Conservation (phyloP, 202 grass and related monocot genomes). For the Zizania palustris region DNA sequence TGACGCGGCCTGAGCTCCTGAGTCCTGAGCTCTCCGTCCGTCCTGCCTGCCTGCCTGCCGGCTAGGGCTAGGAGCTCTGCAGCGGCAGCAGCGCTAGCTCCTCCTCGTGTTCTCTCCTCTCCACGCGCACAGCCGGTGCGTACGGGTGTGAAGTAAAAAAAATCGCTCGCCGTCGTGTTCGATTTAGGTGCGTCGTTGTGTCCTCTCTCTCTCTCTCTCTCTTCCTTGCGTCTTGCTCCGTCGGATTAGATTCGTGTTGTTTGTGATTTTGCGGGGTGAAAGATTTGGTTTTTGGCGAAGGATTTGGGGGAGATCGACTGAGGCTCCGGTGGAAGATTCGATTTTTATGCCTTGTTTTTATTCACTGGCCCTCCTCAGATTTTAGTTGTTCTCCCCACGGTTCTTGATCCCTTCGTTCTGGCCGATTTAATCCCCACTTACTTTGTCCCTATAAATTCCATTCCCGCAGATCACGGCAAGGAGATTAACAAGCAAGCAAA, state of each 20-base stretch:
- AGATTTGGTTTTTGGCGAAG: constrained; percentile 17
- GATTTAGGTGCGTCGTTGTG: constrained; percentile 28
- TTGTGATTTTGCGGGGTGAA: background rate
- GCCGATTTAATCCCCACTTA: constrained; percentile 29
- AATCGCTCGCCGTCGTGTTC: background rate
- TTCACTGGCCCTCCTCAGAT: constrained; percentile 25
- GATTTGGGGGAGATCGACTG: constrained; percentile 37
- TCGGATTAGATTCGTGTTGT: background rate
- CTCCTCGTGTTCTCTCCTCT: background rate
- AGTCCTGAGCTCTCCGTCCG: background rate
- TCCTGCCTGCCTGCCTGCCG: constrained; percentile 8
- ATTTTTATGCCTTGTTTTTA: constrained; percentile 41
- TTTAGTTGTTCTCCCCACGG: constrained; percentile 19
- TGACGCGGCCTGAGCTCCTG: constrained; percentile 14
- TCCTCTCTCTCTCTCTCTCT: background rate
- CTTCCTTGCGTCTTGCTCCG: background rate
- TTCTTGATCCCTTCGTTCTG: constrained; percentile 39
- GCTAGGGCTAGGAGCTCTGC: background rate
- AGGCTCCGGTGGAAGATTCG: constrained; percentile 37
- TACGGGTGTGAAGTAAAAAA: background rate
- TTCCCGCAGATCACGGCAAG: constrained; percentile 36
- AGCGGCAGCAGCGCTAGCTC: background rate
- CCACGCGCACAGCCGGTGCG: background rate
- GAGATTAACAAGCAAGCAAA: constrained; percentile 31
- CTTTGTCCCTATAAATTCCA: constrained; percentile 16